These are phyloP conservation scores for Eremomyces bilateralis DNA, from an alignment of 495 filamentous ascomycete genomes.

Conservation along the genomic window DNA sequence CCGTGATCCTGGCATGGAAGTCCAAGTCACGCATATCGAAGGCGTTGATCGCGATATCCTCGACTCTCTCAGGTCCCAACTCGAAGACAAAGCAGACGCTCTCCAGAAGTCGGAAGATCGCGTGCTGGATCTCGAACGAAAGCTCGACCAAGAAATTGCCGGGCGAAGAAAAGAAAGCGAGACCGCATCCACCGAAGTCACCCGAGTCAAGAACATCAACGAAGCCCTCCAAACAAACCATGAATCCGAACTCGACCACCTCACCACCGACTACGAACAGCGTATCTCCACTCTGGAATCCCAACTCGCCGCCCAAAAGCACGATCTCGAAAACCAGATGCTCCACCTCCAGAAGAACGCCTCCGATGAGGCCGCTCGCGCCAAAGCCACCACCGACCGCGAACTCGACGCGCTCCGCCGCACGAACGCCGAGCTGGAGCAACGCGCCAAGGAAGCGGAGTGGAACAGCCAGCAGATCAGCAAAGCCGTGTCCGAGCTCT, in stretches of 20 bases:
- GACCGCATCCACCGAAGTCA: conserved; percentile 36
- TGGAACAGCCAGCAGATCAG: not conserved
- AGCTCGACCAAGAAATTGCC: conserved; percentile 54
- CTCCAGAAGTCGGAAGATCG: conserved; percentile 48
- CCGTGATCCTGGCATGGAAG: conserved; percentile 70
- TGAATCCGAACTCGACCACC: not conserved
- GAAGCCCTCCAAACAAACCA: conserved; percentile 18
- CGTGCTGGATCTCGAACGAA: conserved; percentile 40
- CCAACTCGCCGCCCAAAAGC: not conserved
- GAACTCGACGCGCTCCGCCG: not conserved
- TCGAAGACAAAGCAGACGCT: conserved; percentile 47
- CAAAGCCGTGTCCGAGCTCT: not conserved
- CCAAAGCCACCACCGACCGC: not conserved
- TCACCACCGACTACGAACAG: not conserved
- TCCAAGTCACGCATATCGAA: conserved; percentile 25
- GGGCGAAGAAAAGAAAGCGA: conserved; percentile 58
- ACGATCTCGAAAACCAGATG: not conserved
- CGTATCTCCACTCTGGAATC: not conserved
- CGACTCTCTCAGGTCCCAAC: conserved; percentile 52
- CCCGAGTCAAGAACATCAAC: conserved; percentile 42
- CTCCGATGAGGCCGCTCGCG: not conserved
- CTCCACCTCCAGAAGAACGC: not conserved
- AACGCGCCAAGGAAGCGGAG: not conserved
- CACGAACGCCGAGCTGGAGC: not conserved
- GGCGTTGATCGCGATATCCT: conserved; percentile 26